A percentile compares a stretch with the other conserved stretches of the same genome.
phyloP scores from a whole-genome alignment of 345 rosid genomes.

The Lumnitzera racemosa region DNA sequence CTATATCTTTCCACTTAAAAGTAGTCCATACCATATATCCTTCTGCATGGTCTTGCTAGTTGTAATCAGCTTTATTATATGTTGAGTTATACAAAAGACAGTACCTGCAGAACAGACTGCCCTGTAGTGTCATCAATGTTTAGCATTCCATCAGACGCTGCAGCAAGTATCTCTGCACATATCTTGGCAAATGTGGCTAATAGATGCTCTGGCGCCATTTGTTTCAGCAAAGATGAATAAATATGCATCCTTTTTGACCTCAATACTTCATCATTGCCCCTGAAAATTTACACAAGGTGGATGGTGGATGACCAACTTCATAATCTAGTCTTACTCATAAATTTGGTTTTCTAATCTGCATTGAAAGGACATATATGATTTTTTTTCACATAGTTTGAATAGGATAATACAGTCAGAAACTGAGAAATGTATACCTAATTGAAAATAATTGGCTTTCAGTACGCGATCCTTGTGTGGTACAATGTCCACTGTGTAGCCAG shows the following conservation, averaged over 20 bases:
- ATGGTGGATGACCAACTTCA: neutral
- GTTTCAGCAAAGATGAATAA: conserved; percentile 68
- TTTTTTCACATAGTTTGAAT: no score
- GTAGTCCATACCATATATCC: no score
- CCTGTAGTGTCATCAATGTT: conserved; percentile 59
- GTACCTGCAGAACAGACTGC: conserved; percentile 88
- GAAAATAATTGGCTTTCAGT: conserved; percentile 53
- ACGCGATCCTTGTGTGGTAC: conserved; percentile 42
- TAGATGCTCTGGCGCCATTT: conserved; percentile 97
- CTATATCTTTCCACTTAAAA: no score
- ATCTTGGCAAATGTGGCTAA: conserved; percentile 93
- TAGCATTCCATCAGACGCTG: conserved; percentile 89
- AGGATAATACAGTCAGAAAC: neutral
- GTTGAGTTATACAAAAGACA: neutral
- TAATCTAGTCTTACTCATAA: neutral
- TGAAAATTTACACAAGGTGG: conserved; percentile 17
- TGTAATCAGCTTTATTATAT: no score
- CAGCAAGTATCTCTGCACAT: conserved; percentile 90
- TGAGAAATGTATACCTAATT: conserved; percentile 41
- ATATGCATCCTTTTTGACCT: conserved; percentile 85
- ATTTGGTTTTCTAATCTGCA: neutral
- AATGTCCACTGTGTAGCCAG: conserved; percentile 48
- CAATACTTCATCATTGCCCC: conserved; percentile 71
- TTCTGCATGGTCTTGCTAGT: no score
- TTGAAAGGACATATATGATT: no score